phyloP scores from a whole-genome alignment of 352 stramenopile species.

The Phytophthora pini region DNA sequence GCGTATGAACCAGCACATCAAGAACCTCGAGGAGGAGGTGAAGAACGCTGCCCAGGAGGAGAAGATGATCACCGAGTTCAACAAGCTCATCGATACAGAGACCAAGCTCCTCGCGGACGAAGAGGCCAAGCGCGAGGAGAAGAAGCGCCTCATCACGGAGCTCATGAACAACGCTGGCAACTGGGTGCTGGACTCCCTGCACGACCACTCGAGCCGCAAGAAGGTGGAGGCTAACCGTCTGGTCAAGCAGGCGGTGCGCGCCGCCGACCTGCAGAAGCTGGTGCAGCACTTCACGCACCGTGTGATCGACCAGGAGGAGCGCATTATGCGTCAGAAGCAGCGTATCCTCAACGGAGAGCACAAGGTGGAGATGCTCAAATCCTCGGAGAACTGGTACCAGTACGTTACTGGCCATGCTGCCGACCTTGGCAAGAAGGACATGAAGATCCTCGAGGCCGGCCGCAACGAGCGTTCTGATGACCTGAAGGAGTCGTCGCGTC shows the following conservation, averaged over 20 bases:
- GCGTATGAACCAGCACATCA: constrained; percentile 87
- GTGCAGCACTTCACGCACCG: constrained; percentile 91
- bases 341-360: constrained; percentile 89
- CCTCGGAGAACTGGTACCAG: constrained; percentile 90
- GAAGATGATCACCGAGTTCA: constrained; percentile 77
- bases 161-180: constrained; percentile 89
- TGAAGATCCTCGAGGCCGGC: constrained; percentile 76
- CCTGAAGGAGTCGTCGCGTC: constrained; percentile 78
- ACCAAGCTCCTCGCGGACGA: constrained; percentile 82
- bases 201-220: constrained; percentile 88
- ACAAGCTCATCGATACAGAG: constrained; percentile 71
- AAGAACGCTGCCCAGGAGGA: constrained; percentile 77
- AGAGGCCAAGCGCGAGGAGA: constrained; percentile 87
- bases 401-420: constrained; percentile 81
- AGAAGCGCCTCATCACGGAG: constrained; percentile 87
- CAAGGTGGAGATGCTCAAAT: constrained; percentile 93
- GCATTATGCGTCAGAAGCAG: constrained; percentile 92
- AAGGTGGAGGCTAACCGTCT: constrained; percentile 88
- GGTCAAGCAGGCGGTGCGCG: constrained; percentile 83
- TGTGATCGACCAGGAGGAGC: constrained; percentile 90
- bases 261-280: constrained; percentile 85
- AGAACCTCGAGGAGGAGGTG: constrained; percentile 80
- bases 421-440: constrained; percentile 87
- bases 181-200: constrained; percentile 85
- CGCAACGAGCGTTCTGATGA: constrained; percentile 74